Evolutionary conservation across 2,329 filamentous ascomycete genomes (phyloP), one percentile per base, ranked within the genome.

Genomic region (Hirsutella minnesotensis): DNA sequence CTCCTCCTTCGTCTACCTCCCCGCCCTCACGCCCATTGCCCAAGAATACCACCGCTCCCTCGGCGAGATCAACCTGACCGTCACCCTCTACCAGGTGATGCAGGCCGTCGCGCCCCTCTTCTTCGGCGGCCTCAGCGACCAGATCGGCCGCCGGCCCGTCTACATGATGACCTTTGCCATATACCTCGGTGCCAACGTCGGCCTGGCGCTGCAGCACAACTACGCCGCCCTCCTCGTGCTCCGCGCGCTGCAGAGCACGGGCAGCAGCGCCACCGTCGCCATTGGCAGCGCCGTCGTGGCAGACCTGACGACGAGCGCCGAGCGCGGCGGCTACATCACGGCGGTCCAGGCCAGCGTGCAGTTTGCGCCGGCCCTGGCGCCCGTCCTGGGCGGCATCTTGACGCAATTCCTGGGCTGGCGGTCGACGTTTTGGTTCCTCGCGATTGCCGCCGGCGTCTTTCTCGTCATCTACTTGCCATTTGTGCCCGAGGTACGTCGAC

Each of bases 391-490:
- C 4, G 75, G 74, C 2, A 49, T 74, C 1, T 53, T 79, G 20
- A 63, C 63, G 9, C 62, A 73, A 43, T 72, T 63, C 42, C 56
- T 72, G 0, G 71, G 71, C 3, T 79, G 74, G 74, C 59, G 67
- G 40, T 66, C 64, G 21, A 69, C 70, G 12, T 78, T 78, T 50
- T 77, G 72, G 70, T 74, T 75, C 38, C 53, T 79, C n/a, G 57
- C 65, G 5, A 73, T 77, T 33, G 49, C 49, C 1, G 53, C 50
- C 2, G 56, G 53, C 1, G 58, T 63, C 1, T 59, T 68, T 1
- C 52, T 70, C 3, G 31, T 65, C 4, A 44, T 69, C 1, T 61
- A 70, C 21, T 52, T 75, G 9, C 72, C 69, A 1, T 48, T 54
- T 33, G 47, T 55, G 29, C 54, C 53, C 21, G 53, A 56, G 51